phyloP scores from a whole-genome alignment of 345 rosid species.

The Lumnitzera racemosa region DNA sequence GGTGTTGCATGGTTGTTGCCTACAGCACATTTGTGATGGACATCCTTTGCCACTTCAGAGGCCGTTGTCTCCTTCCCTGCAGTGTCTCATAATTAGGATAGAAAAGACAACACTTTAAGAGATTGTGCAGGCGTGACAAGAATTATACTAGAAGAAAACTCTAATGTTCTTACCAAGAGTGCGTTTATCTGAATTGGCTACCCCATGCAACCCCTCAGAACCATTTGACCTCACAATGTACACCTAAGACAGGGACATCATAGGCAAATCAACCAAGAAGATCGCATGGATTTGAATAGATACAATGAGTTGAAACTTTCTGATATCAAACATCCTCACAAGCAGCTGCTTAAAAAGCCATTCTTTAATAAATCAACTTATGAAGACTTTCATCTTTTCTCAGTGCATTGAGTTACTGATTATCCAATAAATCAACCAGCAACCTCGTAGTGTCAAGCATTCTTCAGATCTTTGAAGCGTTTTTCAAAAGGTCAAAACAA shows the following conservation, averaged over 20 bases:
- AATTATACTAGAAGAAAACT: no score
- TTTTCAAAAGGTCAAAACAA: neutral
- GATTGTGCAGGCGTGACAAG: no score
- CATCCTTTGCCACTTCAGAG: constrained; percentile 10
- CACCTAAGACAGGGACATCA: constrained; percentile 17
- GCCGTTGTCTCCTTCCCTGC: constrained; percentile 4
- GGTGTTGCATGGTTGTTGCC: constrained; percentile 1
- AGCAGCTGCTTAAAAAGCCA: no score
- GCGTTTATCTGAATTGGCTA: neutral
- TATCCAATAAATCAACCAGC: no score
- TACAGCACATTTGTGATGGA: constrained; percentile 6
- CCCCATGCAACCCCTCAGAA: constrained; percentile 9
- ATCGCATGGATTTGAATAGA: neutral
- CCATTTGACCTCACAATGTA: constrained; percentile 26
- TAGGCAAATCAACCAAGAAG: neutral
- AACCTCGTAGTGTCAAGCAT: no score
- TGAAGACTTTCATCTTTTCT: no score
- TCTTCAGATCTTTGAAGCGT: no score
- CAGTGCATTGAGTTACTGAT: no score
- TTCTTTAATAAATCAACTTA: no score
- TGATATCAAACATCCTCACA: no score
- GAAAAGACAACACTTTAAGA: no score
- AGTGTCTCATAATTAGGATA: neutral
- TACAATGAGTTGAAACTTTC: no score
- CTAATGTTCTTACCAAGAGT: neutral